Percentiles rank a stretch among this genome's conserved stretches.
Conservation (phyloP, 106 monocot genomes). For the Dendrobium officinale region DNA sequence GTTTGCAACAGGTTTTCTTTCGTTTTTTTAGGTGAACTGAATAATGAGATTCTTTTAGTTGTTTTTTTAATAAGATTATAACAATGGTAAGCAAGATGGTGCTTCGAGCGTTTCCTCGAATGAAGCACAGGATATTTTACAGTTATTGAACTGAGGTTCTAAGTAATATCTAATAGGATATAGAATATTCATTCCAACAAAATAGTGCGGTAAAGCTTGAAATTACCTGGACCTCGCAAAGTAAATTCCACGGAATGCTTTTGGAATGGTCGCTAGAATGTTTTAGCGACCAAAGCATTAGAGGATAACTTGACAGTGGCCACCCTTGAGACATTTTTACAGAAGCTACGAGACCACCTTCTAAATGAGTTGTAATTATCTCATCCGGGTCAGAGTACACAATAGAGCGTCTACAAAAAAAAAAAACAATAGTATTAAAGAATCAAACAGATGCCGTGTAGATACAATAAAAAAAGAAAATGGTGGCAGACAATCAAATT, state of each 20-base stretch:
- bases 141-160: background rate
- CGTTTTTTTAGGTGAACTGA: background rate
- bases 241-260: conserved; percentile 5
- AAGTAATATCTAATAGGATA: background rate
- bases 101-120: background rate
- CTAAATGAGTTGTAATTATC: conserved; percentile 1
- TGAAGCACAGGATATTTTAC: background rate
- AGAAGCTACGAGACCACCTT: background rate
- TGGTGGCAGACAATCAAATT: background rate
- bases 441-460: background rate
- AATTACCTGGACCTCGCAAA: background rate
- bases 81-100: background rate
- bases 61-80: background rate
- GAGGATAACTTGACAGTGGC: conserved; percentile 5
- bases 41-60: background rate
- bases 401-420: background rate
- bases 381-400: background rate
- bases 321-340: conserved; percentile 4
- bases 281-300: background rate
- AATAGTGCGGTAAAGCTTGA: background rate
- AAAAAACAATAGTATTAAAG: background rate
- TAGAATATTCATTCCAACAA: background rate
- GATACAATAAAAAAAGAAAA: background rate
- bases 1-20: too few relatives aligned
- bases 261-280: conserved; percentile 1